These are phyloP conservation scores for Ilex asprella DNA, from an alignment of 257 asterid genomes.

Conservation along the genomic window DNA sequence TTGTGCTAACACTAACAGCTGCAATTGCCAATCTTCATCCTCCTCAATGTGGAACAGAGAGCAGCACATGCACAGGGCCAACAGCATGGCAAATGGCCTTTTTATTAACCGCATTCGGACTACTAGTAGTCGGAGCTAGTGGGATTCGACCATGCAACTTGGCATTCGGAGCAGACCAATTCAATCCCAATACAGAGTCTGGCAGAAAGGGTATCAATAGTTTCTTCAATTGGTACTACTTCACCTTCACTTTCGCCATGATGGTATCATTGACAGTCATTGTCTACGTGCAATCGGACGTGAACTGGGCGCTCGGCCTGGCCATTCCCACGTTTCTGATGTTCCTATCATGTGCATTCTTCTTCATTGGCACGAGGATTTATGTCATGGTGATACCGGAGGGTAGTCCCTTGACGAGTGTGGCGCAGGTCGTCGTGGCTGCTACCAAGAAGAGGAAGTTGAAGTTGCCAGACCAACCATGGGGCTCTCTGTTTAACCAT, in stretches of 20 bases:
- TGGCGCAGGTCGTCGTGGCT: conserved; percentile 29
- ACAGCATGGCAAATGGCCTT: conserved; percentile 26
- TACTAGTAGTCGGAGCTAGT: conserved; percentile 34
- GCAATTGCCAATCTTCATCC: neutral
- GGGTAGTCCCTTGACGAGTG: conserved; percentile 40
- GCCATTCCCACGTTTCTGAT: conserved; percentile 40
- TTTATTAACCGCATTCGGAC: conserved; percentile 17
- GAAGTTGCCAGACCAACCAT: conserved; percentile 28
- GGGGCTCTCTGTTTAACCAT: conserved; percentile 28
- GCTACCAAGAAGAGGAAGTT: conserved; percentile 39
- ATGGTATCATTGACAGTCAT: conserved; percentile 36
- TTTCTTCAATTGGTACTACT: conserved; percentile 53
- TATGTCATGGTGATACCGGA: conserved; percentile 32
- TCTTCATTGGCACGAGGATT: conserved; percentile 35
- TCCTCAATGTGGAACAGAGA: too few relatives aligned
- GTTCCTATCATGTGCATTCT: conserved; percentile 34
- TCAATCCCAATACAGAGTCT: conserved; percentile 37
- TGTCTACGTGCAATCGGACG: conserved; percentile 38
- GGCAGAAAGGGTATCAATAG: conserved; percentile 38
- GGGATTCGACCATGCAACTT: conserved; percentile 52
- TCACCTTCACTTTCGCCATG: conserved; percentile 50
- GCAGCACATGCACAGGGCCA: too few relatives aligned
- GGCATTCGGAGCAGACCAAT: conserved; percentile 53
- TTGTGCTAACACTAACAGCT: conserved; percentile 41
- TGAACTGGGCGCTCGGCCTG: conserved; percentile 41